Conservation (phyloP, 2,329 filamentous ascomycete genomes). For the Teratosphaeria zuluensis region DNA sequence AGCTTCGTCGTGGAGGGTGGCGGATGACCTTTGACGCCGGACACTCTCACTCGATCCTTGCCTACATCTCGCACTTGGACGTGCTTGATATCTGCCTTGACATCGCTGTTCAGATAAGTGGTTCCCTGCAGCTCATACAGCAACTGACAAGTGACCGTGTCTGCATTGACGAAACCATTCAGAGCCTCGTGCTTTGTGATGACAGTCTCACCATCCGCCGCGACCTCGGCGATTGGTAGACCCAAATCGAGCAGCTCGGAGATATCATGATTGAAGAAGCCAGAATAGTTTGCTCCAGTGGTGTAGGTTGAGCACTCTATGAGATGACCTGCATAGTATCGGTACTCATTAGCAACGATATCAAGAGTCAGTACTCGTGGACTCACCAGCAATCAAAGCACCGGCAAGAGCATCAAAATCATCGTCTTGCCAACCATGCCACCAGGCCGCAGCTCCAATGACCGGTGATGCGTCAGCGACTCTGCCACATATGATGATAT, state of each 20-base stretch:
- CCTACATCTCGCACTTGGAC: conserved; percentile 42
- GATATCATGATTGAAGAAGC: conserved; percentile 35
- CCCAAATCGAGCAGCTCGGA: conserved; percentile 24
- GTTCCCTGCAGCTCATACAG: conserved; percentile 46
- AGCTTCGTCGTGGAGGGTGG: conserved; percentile 43
- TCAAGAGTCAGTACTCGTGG: conserved; percentile 26
- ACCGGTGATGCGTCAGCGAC: conserved; percentile 33
- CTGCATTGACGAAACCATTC: conserved; percentile 30
- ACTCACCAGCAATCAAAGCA: conserved; percentile 30
- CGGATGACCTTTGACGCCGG: conserved; percentile 33
- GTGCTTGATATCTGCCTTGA: conserved; percentile 41
- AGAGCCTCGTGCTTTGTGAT: conserved; percentile 27
- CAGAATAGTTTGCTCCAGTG: conserved; percentile 31
- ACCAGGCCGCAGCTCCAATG: conserved; percentile 33
- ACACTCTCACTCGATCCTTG: conserved; percentile 39
- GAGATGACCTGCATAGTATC: conserved; percentile 26
- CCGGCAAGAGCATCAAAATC: conserved; percentile 29
- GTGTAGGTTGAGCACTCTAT: conserved; percentile 28
- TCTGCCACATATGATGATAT: conserved; percentile 33
- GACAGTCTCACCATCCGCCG: conserved; percentile 21
- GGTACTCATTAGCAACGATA: conserved; percentile 28
- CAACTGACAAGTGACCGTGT: conserved; percentile 44
- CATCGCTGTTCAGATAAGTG: conserved; percentile 48
- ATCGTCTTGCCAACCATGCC: conserved; percentile 30
- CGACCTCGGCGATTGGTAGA: conserved; percentile 23